Conservation (phyloP, 2,329 filamentous ascomycete genomes). For the Samsoniella hepiali region DNA sequence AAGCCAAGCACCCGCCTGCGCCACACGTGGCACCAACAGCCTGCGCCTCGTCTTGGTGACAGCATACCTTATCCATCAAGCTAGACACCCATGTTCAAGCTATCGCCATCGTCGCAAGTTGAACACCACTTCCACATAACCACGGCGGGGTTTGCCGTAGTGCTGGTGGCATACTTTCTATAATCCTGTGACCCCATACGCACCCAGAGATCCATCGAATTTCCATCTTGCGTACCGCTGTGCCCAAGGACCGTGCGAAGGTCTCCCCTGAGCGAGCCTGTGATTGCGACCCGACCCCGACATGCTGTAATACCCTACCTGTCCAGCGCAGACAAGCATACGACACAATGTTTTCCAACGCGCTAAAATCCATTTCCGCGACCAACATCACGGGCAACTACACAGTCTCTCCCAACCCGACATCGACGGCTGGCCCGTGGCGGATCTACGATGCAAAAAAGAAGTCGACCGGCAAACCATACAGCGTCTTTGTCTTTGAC, state of each 20-base stretch:
- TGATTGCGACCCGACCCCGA: slow-evolving; percentile 15
- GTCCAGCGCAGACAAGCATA: slow-evolving; percentile 1
- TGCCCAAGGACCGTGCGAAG: neutral
- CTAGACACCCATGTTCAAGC: slow-evolving; percentile 7
- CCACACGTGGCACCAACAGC: slow-evolving; percentile 15
- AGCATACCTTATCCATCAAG: neutral
- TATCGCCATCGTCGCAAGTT: slow-evolving; percentile 14
- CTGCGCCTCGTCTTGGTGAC: slow-evolving; percentile 2
- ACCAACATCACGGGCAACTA: slow-evolving; percentile 93
- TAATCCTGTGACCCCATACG: neutral
- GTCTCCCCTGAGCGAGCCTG: slow-evolving; percentile 16
- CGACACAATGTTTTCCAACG: slow-evolving; percentile 80
- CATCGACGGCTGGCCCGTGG: slow-evolving; percentile 87
- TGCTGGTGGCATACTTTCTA: neutral
- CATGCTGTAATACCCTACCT: slow-evolving; percentile 11
- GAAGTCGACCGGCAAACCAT: slow-evolving; percentile 85
- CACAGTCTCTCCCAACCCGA: slow-evolving; percentile 69
- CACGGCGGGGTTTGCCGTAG: neutral
- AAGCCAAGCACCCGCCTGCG: neutral
- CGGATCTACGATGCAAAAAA: slow-evolving; percentile 97
- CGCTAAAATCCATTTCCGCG: slow-evolving; percentile 87
- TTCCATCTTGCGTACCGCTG: neutral
- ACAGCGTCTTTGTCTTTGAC: slow-evolving; percentile 93
- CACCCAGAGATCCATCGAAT: neutral
- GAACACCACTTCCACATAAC: neutral